phyloP scores from a whole-genome alignment of 2,329 filamentous ascomycete genomes.

The Aspergillus puulaauensis region DNA sequence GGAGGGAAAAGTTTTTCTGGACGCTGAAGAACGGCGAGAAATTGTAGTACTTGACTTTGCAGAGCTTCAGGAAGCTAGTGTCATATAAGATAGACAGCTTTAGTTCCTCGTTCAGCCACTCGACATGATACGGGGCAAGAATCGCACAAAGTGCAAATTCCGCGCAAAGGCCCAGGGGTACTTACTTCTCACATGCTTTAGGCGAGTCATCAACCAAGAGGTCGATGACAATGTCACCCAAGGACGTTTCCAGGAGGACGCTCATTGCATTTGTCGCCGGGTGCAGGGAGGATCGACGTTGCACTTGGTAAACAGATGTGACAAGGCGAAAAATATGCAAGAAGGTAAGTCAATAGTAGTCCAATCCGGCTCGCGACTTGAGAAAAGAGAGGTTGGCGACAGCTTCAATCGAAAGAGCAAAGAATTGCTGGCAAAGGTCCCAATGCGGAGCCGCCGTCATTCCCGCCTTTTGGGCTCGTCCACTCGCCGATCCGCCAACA shows the following conservation, averaged over 20 bases:
- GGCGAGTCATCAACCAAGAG: constrained; percentile 85
- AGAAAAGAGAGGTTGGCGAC: neutral
- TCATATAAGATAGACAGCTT: constrained; percentile 43
- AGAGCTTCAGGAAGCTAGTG: constrained; percentile 90
- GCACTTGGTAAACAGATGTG: constrained; percentile 9
- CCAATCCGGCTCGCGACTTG: neutral
- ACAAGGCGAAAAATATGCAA: neutral
- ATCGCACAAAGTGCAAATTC: neutral
- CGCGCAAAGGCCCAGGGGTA: constrained; percentile 22
- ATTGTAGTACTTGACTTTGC: constrained; percentile 99
- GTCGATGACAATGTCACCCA: constrained; percentile 93
- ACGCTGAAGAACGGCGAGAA: constrained; percentile 89
- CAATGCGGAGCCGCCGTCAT: constrained; percentile 15
- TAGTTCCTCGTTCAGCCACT: constrained; percentile 58
- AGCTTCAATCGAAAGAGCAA: neutral
- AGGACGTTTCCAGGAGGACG: constrained; percentile 87
- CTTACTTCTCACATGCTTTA: constrained; percentile 92
- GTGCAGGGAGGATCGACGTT: constrained; percentile 17
- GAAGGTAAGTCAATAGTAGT: neutral
- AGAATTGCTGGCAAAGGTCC: neutral
- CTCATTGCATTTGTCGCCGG: constrained; percentile 62
- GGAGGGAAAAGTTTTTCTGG: constrained; percentile 93
- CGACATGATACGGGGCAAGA: constrained; percentile 27
- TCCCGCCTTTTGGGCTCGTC: neutral
- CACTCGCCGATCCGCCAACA: constrained; percentile 5